These are phyloP conservation scores for Scleroderma citrinum DNA, from an alignment of 768 basidiomycete genomes.

Conservation along the genomic window DNA sequence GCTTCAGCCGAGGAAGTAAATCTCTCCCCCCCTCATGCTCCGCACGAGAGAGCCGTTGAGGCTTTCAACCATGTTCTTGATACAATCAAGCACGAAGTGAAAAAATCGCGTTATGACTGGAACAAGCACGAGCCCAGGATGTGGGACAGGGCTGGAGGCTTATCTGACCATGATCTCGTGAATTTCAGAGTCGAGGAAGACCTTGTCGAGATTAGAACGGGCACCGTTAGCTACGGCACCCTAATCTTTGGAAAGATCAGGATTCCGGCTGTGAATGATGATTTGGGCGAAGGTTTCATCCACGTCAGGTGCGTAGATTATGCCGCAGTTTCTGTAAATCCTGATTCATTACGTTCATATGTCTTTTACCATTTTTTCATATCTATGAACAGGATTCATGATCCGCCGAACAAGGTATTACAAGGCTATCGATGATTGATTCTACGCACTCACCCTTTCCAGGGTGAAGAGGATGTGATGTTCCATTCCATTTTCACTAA, in stretches of 20 bases:
- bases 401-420: constrained; percentile 60
- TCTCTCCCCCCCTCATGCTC: constrained; percentile 55
- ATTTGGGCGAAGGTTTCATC: constrained; percentile 55
- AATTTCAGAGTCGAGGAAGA: constrained; percentile 43
- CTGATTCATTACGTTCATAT: not conserved
- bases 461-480: constrained; percentile 60
- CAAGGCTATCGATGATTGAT: not conserved
- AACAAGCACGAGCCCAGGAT: constrained; percentile 52
- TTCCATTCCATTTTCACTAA: constrained; percentile 72
- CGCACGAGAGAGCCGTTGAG: constrained; percentile 53
- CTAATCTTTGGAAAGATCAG: constrained; percentile 74
- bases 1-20: constrained; percentile 52
- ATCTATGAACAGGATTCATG: constrained; percentile 33
- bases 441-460: constrained; percentile 3
- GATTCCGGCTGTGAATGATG: constrained; percentile 60
- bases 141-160: constrained; percentile 55
- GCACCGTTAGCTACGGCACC: constrained; percentile 57
- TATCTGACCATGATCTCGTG: constrained; percentile 49
- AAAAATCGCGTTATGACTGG: constrained; percentile 65
- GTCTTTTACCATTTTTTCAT: not conserved
- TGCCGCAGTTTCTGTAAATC: not conserved
- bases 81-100: constrained; percentile 58
- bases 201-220: constrained; percentile 46
- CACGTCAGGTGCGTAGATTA: constrained; percentile 55
- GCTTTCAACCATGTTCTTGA: constrained; percentile 55